phyloP scores from a whole-genome alignment of 2,329 filamentous ascomycete genomes.

The Dryadomyces quercus-mongolicae region DNA sequence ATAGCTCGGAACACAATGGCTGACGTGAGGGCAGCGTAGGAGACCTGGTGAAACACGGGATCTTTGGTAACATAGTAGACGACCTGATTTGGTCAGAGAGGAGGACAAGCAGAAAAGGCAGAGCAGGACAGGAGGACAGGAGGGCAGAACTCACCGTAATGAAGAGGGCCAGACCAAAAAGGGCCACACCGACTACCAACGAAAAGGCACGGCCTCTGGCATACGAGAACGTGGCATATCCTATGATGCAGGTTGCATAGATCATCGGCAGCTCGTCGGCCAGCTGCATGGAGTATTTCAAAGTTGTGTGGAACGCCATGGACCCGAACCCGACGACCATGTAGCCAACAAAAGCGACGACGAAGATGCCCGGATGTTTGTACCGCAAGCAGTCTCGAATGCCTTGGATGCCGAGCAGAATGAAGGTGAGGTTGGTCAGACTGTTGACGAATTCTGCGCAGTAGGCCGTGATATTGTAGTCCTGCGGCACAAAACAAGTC shows the following conservation, averaged over 20 bases:
- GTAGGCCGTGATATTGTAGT: conserved; percentile 25
- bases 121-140: neutral
- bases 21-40: conserved; percentile 61
- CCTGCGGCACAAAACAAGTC: conserved; percentile 11
- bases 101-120: neutral
- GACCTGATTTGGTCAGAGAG: conserved; percentile 1
- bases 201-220: conserved; percentile 33
- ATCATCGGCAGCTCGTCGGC: conserved; percentile 49
- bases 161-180: conserved; percentile 45
- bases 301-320: conserved; percentile 42
- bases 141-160: conserved; percentile 44
- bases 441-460: conserved; percentile 39
- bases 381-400: conserved; percentile 60
- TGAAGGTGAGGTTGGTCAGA: conserved; percentile 70
- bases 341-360: conserved; percentile 47
- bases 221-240: conserved; percentile 61
- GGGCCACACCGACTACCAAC: conserved; percentile 40
- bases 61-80: conserved; percentile 70
- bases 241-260: conserved; percentile 45
- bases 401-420: conserved; percentile 66
- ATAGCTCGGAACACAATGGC: conserved; percentile 61
- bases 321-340: conserved; percentile 41
- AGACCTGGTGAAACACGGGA: conserved; percentile 70
- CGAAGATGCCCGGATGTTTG: conserved; percentile 63
- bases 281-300: conserved; percentile 50